Evolutionary conservation across 2,329 filamentous ascomycete species (phyloP).

Genomic region (Ceratocystis destructans): DNA sequence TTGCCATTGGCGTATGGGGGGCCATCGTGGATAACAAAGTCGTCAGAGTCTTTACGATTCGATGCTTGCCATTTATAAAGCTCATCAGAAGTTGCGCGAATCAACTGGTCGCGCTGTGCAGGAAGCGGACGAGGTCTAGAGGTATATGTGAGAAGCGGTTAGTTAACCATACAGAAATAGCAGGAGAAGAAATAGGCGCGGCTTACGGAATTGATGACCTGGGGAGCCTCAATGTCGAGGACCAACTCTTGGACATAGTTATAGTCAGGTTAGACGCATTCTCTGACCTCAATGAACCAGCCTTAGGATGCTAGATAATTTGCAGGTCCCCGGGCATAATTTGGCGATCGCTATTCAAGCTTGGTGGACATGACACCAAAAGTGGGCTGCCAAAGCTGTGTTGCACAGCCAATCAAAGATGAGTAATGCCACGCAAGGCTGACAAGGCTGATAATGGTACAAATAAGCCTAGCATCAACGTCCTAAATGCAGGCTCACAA

Average conservation of each 20-base stretch:
- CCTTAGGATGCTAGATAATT: not conserved
- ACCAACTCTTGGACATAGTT: constrained; percentile 55
- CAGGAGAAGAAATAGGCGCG: not conserved
- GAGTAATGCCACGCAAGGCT: constrained; percentile 11
- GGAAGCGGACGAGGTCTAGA: constrained; percentile 39
- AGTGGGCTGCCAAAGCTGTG: constrained; percentile 5
- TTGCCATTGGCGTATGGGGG: constrained; percentile 92
- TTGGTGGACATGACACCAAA: not conserved
- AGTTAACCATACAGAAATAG: not conserved
- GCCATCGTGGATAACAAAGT: constrained; percentile 83
- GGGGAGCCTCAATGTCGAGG: constrained; percentile 60
- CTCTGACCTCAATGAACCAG: not conserved
- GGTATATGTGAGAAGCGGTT: not conserved
- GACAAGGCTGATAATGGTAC: constrained; percentile 11
- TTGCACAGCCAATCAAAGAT: constrained; percentile 14
- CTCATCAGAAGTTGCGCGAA: constrained; percentile 69
- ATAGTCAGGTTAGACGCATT: constrained; percentile 52
- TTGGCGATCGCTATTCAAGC: not conserved
- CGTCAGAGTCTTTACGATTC: constrained; percentile 39
- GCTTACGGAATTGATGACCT: constrained; percentile 58
- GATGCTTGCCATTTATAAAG: constrained; percentile 76
- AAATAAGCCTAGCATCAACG: too few relatives aligned
- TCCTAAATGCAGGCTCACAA: too few relatives aligned
- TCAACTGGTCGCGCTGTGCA: constrained; percentile 42
- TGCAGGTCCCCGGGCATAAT: not conserved